Base-by-base conservation (phyloP, 495 filamentous ascomycete genomes). In the Hypoxylon fuscum region DNA sequence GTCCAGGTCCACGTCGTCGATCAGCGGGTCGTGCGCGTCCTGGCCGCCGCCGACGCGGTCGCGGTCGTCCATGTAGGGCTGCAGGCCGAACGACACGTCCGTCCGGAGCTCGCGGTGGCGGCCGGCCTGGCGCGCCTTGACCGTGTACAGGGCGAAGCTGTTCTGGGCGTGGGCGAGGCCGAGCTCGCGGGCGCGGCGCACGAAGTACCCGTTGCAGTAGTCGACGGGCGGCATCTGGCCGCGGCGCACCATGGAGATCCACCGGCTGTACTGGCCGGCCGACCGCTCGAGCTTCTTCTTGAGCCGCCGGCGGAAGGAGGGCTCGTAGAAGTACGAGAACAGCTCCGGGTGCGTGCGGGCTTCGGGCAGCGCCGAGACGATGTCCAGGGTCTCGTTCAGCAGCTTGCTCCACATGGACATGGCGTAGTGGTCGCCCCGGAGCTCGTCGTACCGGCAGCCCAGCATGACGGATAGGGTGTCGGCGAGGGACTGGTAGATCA, bases 181-280 rank as follows among this genome's bases (percentile, higher is more conserved):
- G 35, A 90, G 60, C 73, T 92, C 86, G 67, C 87, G 80, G 17
- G 77, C 92, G 21, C 85, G 82, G 50, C 76, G 77, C 37, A 95
- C 81, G 38, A 97, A 87, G 72, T 90, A 97, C 10, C 93, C 93
- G 72, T 93, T 95, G 59, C 91, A 75, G 65, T 85, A 93, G 22
- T 93, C 86, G 48, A 96, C 79, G 67, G 96, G 93, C 0, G 89
- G 91, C 23, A 75, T 62, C 57, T 74, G 76, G 1, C 87, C 82
- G 2, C 58, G 25, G 10, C 63, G 57, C 5, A 70, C 35, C 7
- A 46, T 8, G 2, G 32, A 22, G 14, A 72, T 46, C 69, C 69
- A 72, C 2, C 72, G 79, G 62, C 85, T 89, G 34, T 80, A 74
- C 55, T 89, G 85, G 6, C 73, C 63, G 1, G 75, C 68, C 15